phyloP scores from a whole-genome alignment of 2,329 filamentous ascomycete species.

The Endoconidiophora polonica region DNA sequence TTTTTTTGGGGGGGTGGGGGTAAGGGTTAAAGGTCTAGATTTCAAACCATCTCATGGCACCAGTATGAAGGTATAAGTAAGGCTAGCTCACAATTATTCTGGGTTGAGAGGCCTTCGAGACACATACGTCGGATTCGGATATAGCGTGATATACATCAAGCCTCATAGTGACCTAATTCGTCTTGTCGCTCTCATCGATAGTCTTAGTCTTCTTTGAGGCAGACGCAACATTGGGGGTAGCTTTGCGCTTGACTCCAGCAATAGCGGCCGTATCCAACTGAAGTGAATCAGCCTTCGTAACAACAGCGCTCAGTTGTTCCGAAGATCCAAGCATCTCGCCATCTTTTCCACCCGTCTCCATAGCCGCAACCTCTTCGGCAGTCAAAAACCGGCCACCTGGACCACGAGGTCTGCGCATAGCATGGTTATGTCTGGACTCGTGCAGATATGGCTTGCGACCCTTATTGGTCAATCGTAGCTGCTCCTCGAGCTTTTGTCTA shows the following conservation, averaged over 20 bases:
- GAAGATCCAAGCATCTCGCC: conserved; percentile 22
- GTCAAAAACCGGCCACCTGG: conserved; percentile 92
- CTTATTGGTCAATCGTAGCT: conserved; percentile 79
- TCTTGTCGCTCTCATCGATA: conserved; percentile 20
- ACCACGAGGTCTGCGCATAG: conserved; percentile 86
- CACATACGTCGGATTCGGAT: conserved; percentile 11
- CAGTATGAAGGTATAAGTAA: too few relatives aligned
- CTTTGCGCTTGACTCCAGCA: conserved; percentile 43
- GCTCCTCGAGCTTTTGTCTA: conserved; percentile 83
- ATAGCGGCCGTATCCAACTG: conserved; percentile 16
- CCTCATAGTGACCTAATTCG: neutral
- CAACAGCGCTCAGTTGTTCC: conserved; percentile 13
- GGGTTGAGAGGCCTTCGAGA: neutral
- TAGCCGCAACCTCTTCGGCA: conserved; percentile 71
- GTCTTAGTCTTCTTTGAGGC: conserved; percentile 42
- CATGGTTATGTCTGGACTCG: conserved; percentile 94
- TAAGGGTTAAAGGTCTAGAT: too few relatives aligned
- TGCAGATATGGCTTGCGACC: conserved; percentile 93
- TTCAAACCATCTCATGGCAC: too few relatives aligned
- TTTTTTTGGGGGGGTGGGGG: too few relatives aligned
- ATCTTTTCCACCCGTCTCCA: conserved; percentile 23
- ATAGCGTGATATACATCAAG: conserved; percentile 13
- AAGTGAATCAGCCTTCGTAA: conserved; percentile 15
- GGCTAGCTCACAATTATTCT: too few relatives aligned
- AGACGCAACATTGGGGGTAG: conserved; percentile 30